Base-by-base conservation (phyloP, 768 basidiomycete species). In the Amanita rimosa region DNA sequence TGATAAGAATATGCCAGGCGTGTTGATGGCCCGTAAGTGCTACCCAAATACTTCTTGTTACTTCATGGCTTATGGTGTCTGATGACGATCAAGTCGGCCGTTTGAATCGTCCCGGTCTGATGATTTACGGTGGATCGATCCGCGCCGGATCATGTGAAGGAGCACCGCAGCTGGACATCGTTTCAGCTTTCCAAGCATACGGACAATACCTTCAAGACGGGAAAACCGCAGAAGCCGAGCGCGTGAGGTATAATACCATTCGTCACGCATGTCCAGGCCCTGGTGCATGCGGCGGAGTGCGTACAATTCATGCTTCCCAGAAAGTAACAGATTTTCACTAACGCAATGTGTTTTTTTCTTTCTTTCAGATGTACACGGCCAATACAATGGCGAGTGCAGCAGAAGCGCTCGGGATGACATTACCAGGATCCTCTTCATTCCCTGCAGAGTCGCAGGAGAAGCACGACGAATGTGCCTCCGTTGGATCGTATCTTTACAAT, bases 1-100 rank as follows among this genome's bases (percentile, higher is more conserved):
- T 62, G 95, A 99, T 72, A 99, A 99, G 71, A 99, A 99, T 69
- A 98, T 99, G 95, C 96, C 96, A n/a, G 96, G 96, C 53, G 94
- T 96, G 29, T 72, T 97, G 57, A 99, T 99, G 78, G 96, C 92
- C 42, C 79, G 89, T 91, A 58, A 68, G 87, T 79, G 26, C n/a
- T n/a, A 22, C 5, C 22, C 22, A 2, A 24, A 24, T 24, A 5
- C 22, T n/a, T n/a, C n/a, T n/a, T n/a, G n/a, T n/a, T n/a, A n/a
- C n/a, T n/a, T n/a, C n/a, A n/a, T n/a, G n/a, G n/a, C n/a, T n/a
- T n/a, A n/a, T n/a, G 22, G 22, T 24, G 2, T 24, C 5, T 33
- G 22, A 31, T 56, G 26, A 6, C 6, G n/a, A n/a, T n/a, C n/a
- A 3, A 92, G 89, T 99, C 46, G 96, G 95, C 44, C 78, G 96